Conservation (phyloP, 306 rosid genomes). For the Rosa rugosa region DNA sequence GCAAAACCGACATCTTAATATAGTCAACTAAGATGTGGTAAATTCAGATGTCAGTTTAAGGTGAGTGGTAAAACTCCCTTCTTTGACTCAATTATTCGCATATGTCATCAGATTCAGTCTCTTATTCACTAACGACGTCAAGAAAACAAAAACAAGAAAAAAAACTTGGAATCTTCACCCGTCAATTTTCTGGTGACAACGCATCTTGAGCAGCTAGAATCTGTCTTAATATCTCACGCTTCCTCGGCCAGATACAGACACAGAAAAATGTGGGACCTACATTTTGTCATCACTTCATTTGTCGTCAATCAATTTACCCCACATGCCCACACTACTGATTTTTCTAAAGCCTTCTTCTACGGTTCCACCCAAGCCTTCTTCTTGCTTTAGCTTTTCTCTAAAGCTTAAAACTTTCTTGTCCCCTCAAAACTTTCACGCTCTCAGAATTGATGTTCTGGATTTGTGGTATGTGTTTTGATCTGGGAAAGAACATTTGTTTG, state of each 20-base stretch:
- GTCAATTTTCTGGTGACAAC: neutral
- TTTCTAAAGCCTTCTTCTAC: no score
- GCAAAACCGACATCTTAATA: no score
- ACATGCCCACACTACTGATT: neutral
- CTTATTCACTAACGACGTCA: neutral
- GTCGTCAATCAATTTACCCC: slow-evolving; percentile 1
- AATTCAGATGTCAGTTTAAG: neutral
- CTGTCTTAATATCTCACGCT: slow-evolving; percentile 5
- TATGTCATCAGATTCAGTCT: neutral
- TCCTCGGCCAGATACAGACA: neutral
- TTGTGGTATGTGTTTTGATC: neutral
- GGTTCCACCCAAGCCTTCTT: no score
- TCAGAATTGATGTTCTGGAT: neutral
- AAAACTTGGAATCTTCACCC: slow-evolving; percentile 1
- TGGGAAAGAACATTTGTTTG: neutral
- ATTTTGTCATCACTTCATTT: neutral
- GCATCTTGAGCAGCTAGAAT: neutral
- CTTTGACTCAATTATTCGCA: neutral
- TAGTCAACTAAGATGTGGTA: no score
- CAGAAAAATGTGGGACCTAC: neutral
- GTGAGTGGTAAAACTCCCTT: neutral
- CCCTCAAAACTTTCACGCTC: neutral
- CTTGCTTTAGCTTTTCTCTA: neutral
- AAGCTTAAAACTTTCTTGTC: neutral
- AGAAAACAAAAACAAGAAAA: neutral